Evolutionary conservation across 257 asterid genomes (phyloP).

Genomic region (Echium plantagineum): DNA sequence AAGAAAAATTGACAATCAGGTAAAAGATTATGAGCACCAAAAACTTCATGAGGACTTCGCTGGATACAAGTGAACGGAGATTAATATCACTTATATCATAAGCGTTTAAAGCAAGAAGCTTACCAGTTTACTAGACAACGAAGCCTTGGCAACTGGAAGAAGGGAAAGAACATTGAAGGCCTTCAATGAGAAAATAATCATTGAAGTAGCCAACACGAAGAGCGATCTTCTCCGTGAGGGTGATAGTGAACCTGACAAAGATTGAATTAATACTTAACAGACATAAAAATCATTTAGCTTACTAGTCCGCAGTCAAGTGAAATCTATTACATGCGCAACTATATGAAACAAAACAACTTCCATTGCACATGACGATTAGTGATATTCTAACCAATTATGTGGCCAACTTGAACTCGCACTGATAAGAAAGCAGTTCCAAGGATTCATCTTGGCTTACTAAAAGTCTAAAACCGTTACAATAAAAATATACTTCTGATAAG

Average conservation of each 20-base stretch:
- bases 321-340: not conserved
- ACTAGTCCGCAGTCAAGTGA: not conserved
- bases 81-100: slow-evolving; percentile 5
- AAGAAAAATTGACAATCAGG: not conserved
- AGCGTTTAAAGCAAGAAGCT: slow-evolving; percentile 8
- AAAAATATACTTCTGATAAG: too few species aligned
- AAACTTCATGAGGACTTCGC: not conserved
- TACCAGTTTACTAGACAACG: slow-evolving; percentile 50
- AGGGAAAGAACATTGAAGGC: slow-evolving; percentile 59
- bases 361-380: not conserved
- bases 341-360: not conserved
- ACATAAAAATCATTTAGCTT: not conserved
- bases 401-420: too few species aligned
- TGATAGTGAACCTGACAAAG: slow-evolving; percentile 60
- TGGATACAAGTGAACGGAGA: slow-evolving; percentile 1
- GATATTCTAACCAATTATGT: not conserved
- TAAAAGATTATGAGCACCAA: too few species aligned
- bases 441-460: too few species aligned
- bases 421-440: too few species aligned
- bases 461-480: too few species aligned
- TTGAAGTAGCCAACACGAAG: slow-evolving; percentile 66
- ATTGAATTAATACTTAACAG: slow-evolving; percentile 3
- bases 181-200: slow-evolving; percentile 76
- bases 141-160: slow-evolving; percentile 38
- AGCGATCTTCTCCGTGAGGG: slow-evolving; percentile 94